These are phyloP conservation scores for Uromyces viciae-fabae DNA, from an alignment of 1,284 basidiomycete species.

Conservation along the genomic window DNA sequence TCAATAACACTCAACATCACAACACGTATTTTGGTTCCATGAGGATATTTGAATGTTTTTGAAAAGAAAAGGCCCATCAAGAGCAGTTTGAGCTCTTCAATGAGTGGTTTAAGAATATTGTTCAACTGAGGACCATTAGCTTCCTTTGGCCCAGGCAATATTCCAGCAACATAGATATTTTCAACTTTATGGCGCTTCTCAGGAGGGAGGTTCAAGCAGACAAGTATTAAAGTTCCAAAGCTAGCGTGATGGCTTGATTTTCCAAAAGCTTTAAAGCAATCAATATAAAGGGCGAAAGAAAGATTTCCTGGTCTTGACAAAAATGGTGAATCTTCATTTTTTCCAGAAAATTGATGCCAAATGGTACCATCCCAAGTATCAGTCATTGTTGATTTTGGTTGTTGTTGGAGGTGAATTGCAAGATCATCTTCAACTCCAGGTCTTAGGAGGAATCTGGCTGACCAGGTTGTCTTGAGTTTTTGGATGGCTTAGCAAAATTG, in stretches of 20 bases:
- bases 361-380: constrained; percentile 5
- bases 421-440: constrained; percentile 22
- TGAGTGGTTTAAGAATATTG: constrained; percentile 52
- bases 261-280: constrained; percentile 32
- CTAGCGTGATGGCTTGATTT: not conserved
- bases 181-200: constrained; percentile 53
- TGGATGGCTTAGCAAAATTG: too few species aligned
- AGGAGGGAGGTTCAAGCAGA: constrained; percentile 49
- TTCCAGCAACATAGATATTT: constrained; percentile 56
- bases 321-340: not conserved
- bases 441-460: not conserved
- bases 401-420: not conserved
- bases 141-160: constrained; percentile 53
- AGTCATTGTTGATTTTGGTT: constrained; percentile 5
- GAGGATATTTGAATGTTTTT: constrained; percentile 18
- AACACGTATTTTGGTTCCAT: not conserved
- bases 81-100: constrained; percentile 52
- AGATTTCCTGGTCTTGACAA: constrained; percentile 13
- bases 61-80: constrained; percentile 48
- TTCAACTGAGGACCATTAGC: constrained; percentile 50
- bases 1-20: constrained; percentile 3
- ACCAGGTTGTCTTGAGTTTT: too few species aligned
- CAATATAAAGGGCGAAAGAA: constrained; percentile 16
- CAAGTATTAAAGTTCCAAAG: constrained; percentile 6
- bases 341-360: not conserved